Percentiles rank a stretch among this genome's conserved stretches.
phyloP scores from a whole-genome alignment of 352 stramenopile genomes.

The Pythium dissimile region DNA sequence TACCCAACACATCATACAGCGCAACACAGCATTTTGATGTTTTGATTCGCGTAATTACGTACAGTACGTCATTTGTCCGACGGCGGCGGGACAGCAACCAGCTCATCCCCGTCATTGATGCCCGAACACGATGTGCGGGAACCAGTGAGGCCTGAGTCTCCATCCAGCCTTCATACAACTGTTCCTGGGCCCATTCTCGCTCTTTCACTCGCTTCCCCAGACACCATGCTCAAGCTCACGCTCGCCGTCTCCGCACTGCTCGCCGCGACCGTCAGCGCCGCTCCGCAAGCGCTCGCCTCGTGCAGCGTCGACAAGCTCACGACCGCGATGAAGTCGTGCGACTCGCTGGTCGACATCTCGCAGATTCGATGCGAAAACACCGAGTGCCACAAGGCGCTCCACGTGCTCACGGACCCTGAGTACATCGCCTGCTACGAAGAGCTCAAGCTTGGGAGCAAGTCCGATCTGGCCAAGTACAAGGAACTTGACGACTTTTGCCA shows the following conservation, averaged over 20 bases:
- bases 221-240: neutral
- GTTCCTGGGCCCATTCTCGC: neutral
- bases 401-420: constrained; percentile 33
- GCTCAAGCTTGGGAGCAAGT: constrained; percentile 27
- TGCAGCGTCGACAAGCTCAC: constrained; percentile 19
- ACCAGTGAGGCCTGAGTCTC: too few species aligned
- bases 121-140: too few species aligned
- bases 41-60: too few species aligned
- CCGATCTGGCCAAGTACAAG: constrained; percentile 38
- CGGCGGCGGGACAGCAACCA: too few species aligned
- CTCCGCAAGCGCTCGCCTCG: constrained; percentile 1
- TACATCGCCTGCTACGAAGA: constrained; percentile 36
- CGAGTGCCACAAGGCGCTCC: constrained; percentile 36
- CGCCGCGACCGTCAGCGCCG: neutral
- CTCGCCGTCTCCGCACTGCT: neutral
- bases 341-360: constrained; percentile 39
- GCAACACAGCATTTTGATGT: too few species aligned
- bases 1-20: too few species aligned
- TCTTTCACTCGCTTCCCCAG: neutral
- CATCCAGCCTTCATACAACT: too few species aligned
- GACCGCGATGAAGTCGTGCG: constrained; percentile 26
- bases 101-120: too few species aligned
- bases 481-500: constrained; percentile 47
- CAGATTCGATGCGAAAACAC: constrained; percentile 37
- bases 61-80: too few species aligned